These are phyloP conservation scores for Nidula niveotomentosa DNA, from an alignment of 1,284 basidiomycete genomes.

Conservation along the genomic window DNA sequence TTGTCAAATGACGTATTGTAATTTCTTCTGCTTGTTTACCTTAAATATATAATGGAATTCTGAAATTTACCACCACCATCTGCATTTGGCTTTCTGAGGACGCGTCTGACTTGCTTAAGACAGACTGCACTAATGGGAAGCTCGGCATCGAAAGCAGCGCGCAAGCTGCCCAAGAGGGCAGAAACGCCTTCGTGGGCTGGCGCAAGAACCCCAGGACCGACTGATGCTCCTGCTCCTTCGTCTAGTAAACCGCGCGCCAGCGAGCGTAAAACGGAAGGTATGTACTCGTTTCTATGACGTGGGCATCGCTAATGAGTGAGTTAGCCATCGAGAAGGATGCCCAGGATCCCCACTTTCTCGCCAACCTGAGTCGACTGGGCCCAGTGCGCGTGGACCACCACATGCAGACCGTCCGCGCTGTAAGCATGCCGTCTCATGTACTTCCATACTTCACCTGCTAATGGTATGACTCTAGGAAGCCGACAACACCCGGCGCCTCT, in stretches of 20 bases:
- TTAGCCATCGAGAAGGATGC: constrained; percentile 70
- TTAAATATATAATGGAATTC: neutral
- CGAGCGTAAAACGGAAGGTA: constrained; percentile 55
- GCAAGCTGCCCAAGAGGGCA: constrained; percentile 58
- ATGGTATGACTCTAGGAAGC: constrained; percentile 17
- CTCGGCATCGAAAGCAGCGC: constrained; percentile 63
- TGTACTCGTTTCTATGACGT: neutral
- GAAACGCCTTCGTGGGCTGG: constrained; percentile 54
- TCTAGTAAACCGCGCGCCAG: constrained; percentile 34
- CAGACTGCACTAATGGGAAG: constrained; percentile 55
- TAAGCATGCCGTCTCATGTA: constrained; percentile 30
- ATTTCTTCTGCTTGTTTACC: neutral
- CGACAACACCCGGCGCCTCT: constrained; percentile 40
- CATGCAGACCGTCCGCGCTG: constrained; percentile 54
- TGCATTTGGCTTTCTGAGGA: no score
- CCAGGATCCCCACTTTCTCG: constrained; percentile 74
- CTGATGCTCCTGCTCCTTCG: no score
- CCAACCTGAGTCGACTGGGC: constrained; percentile 70
- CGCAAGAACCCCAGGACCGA: constrained; percentile 42
- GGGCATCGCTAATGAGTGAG: neutral
- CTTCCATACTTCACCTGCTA: neutral
- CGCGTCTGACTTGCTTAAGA: neutral
- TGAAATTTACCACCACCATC: no score
- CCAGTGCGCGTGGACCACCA: constrained; percentile 73
- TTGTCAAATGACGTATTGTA: constrained; percentile 5